Evolutionary conservation across 495 filamentous ascomycete species (phyloP), one percentile per base, ranked within the genome.

Genomic region (Neurospora sp.): DNA sequence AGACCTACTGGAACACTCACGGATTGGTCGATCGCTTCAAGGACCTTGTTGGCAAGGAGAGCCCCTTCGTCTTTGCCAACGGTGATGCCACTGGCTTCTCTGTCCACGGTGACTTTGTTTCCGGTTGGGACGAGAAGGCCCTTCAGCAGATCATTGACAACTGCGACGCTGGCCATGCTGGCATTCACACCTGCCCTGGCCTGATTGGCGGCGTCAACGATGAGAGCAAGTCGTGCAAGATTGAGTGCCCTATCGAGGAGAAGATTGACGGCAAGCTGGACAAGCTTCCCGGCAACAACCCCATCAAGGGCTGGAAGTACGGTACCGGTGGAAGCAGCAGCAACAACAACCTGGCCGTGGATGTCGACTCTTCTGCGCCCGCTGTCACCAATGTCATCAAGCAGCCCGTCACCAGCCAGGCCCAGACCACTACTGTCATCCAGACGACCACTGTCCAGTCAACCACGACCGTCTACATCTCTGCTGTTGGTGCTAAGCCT

Each of bases 41-140:
- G 89, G 85, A 87, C 85, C 41, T 86, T 81, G 79, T 86, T 74
- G 84, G 83, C 74, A 85, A 86, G 78, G 85, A 86, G 54, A 83
- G 82, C 75, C 91, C 91, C 39, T 92, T 92, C 79, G 89, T 93
- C 71, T 87, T 88, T 74, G 83, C 89, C 72, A 90, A 87, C 78
- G 88, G 88, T 37, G 88, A 90, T 69, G 80, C 80, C 38, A 88
- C 87, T n/a, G 87, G 87, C 69, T 88, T 81, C 79, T 83, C 82
- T 39, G 86, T 87, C 69, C 91, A 93, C 81, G 90, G 86, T 41
- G 91, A 93, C 81, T 93, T 93, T 80, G 82, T 93, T 62, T 88
- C 91, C 69, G 92, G 90, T 39, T 94, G 92, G 92, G 88, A 93
- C 74, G 79, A 84, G 70, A 74, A 81, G 6, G 82, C 85, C 71